phyloP scores from a whole-genome alignment of 2,329 filamentous ascomycete species.

The Colletotrichum spinosum region DNA sequence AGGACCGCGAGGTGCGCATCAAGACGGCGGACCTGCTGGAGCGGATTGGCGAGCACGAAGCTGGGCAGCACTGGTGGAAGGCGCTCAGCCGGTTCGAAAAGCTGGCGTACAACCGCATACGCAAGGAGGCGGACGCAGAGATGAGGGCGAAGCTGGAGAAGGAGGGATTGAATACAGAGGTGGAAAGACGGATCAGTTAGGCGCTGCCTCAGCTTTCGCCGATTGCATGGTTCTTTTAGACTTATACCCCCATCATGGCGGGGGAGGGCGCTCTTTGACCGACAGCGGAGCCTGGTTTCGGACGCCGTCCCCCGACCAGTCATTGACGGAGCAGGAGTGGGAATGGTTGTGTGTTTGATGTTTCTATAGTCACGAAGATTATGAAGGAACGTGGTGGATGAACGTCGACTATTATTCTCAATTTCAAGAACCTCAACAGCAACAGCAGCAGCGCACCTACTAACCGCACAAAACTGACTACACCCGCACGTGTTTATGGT shows the following conservation, averaged over 20 bases:
- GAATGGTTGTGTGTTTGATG: background rate
- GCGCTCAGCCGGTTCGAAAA: constrained; percentile 89
- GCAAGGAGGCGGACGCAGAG: constrained; percentile 72
- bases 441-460: constrained; percentile 1
- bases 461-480: background rate
- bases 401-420: constrained; percentile 30
- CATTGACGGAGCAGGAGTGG: constrained; percentile 1
- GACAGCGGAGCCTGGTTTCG: constrained; percentile 18
- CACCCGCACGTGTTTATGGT: constrained; percentile 19
- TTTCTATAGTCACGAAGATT: constrained; percentile 27
- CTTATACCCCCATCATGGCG: constrained; percentile 15
- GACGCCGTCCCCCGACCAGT: background rate
- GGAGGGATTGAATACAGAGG: constrained; percentile 53
- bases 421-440: constrained; percentile 35
- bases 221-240: constrained; percentile 29
- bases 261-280: constrained; percentile 8
- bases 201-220: constrained; percentile 25
- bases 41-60: constrained; percentile 86
- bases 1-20: constrained; percentile 81
- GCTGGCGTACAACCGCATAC: constrained; percentile 83
- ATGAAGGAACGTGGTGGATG: constrained; percentile 33
- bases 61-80: constrained; percentile 93
- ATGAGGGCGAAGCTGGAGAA: constrained; percentile 58
- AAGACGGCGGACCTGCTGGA: constrained; percentile 84
- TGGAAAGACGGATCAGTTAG: constrained; percentile 63